These are phyloP conservation scores for Hanseniaspora mollemarum DNA, from an alignment of 805 yeast genomes.

Conservation along the genomic window DNA sequence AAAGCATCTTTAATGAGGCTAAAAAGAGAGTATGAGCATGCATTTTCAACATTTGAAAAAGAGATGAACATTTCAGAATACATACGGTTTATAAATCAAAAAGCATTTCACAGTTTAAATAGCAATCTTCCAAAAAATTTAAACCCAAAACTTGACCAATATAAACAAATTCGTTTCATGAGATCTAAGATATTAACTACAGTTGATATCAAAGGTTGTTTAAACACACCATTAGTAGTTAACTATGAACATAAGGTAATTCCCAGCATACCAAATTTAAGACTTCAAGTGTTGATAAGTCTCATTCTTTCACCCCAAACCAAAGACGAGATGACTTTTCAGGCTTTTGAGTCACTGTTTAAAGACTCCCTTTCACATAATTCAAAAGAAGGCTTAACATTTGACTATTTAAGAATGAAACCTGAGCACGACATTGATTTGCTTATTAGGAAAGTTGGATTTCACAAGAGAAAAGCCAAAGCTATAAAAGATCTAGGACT, in stretches of 20 bases:
- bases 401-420: background rate
- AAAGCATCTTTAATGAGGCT: background rate
- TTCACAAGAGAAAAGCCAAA: conserved; percentile 11
- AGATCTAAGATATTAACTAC: background rate
- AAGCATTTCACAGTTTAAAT: background rate
- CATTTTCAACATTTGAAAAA: background rate
- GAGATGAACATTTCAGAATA: background rate
- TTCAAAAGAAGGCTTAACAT: background rate
- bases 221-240: conserved; percentile 2
- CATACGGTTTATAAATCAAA: background rate
- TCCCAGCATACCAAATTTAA: background rate
- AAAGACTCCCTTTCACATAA: background rate
- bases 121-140: background rate
- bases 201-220: conserved; percentile 11
- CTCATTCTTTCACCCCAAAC: conserved; percentile 12
- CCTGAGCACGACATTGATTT: background rate
- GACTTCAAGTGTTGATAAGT: conserved; percentile 6
- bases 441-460: conserved; percentile 5
- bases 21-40: background rate
- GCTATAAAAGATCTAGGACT: background rate
- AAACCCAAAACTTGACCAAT: background rate
- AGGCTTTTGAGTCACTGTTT: conserved; percentile 8
- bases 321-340: conserved; percentile 11
- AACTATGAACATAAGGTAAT: conserved; percentile 6
- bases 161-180: conserved; percentile 12